phyloP scores from a whole-genome alignment of 768 basidiomycete species.

The Calocybe indica region DNA sequence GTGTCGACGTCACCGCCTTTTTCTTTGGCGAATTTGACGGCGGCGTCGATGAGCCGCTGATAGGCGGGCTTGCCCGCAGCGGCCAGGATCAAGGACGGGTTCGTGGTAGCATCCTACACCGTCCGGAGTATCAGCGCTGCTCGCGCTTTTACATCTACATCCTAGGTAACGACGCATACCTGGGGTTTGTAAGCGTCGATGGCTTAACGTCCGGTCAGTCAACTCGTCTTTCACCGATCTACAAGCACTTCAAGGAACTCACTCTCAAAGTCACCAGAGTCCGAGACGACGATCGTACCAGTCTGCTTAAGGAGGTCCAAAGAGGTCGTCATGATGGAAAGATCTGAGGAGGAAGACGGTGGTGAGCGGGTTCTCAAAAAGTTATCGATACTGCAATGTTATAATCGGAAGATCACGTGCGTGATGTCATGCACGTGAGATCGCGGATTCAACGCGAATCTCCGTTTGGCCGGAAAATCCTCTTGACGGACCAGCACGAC shows the following conservation, averaged over 20 bases:
- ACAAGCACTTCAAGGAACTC: slow-evolving; percentile 16
- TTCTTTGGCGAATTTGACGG: slow-evolving; percentile 67
- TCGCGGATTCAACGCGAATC: slow-evolving; percentile 1
- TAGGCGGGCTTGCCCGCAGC: slow-evolving; percentile 91
- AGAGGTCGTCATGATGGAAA: slow-evolving; percentile 65
- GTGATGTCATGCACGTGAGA: neutral
- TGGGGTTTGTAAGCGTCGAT: slow-evolving; percentile 97
- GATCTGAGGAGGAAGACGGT: neutral
- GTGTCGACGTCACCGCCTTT: slow-evolving; percentile 76
- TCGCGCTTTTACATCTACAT: neutral
- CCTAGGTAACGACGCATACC: slow-evolving; percentile 26
- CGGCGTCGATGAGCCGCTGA: slow-evolving; percentile 69
- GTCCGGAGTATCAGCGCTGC: slow-evolving; percentile 2
- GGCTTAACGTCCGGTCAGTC: slow-evolving; percentile 36
- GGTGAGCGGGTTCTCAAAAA: neutral
- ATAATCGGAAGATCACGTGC: neutral
- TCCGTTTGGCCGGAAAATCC: too few species aligned
- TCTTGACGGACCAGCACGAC: too few species aligned
- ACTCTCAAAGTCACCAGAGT: slow-evolving; percentile 96
- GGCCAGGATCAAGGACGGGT: slow-evolving; percentile 91
- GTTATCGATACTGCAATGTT: neutral
- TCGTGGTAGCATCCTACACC: slow-evolving; percentile 90
- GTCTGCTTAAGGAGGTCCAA: slow-evolving; percentile 83
- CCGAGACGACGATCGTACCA: slow-evolving; percentile 94
- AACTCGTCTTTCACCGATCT: slow-evolving; percentile 9